phyloP scores from a whole-genome alignment of 2,329 filamentous ascomycete genomes.

The Paracamarosporium sp. region DNA sequence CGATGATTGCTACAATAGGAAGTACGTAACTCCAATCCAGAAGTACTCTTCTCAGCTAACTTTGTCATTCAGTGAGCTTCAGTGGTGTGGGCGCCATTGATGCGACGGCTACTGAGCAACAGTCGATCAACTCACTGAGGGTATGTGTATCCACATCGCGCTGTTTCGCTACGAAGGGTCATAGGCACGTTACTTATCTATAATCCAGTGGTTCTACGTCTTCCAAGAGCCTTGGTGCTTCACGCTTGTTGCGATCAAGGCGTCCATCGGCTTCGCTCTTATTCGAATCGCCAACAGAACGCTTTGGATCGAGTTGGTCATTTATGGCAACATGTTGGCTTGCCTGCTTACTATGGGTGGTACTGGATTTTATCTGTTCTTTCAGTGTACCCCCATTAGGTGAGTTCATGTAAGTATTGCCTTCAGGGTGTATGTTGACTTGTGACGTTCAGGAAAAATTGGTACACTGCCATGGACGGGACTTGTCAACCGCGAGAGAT shows the following conservation, averaged over 20 bases:
- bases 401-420: neutral
- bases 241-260: slow-evolving; percentile 1
- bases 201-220: neutral
- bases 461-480: neutral
- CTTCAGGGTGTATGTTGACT: neutral
- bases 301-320: neutral
- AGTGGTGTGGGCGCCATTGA: neutral
- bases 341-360: neutral
- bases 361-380: neutral
- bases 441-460: neutral
- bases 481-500: neutral
- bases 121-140: neutral
- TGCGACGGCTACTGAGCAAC: neutral
- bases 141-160: neutral
- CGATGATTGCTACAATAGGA: neutral
- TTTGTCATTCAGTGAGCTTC: slow-evolving; percentile 1
- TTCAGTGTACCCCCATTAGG: neutral
- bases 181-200: neutral
- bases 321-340: neutral
- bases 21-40: no score
- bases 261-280: neutral
- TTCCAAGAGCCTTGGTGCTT: slow-evolving; percentile 5
- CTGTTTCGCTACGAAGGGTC: neutral
- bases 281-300: neutral
- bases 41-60: no score